These are phyloP conservation scores for Tylopilus rubrobrunneus DNA, from an alignment of 768 basidiomycete species.

Conservation along the genomic window DNA sequence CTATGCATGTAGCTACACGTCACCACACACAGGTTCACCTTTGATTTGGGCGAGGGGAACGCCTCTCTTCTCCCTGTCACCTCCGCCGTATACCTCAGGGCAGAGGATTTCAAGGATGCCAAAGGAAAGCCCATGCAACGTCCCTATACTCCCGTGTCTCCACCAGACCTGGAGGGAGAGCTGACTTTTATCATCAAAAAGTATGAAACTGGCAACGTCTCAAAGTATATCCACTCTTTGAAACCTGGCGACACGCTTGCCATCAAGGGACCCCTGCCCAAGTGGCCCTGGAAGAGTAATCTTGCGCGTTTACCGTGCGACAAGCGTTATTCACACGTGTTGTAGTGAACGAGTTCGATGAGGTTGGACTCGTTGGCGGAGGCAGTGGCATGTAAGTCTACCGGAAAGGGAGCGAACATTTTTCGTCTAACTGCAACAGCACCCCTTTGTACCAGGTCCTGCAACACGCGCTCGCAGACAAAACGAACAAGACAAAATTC, in stretches of 20 bases:
- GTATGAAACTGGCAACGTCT: conserved; percentile 78
- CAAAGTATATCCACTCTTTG: conserved; percentile 76
- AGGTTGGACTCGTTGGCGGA: conserved; percentile 88
- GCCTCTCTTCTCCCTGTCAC: conserved; percentile 77
- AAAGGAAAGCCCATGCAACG: conserved; percentile 87
- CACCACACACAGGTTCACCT: conserved; percentile 54
- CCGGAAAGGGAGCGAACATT: background rate
- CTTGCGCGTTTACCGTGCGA: background rate
- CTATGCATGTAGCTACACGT: background rate
- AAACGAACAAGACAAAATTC: conserved; percentile 88
- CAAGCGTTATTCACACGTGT: background rate
- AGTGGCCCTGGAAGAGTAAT: conserved; percentile 80
- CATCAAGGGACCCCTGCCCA: conserved; percentile 89
- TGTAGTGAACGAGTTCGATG: conserved; percentile 77
- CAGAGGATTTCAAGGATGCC: conserved; percentile 64
- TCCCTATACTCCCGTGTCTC: conserved; percentile 91
- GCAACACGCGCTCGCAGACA: conserved; percentile 66
- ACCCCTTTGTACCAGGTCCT: conserved; percentile 85
- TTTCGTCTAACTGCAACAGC: conserved; percentile 33
- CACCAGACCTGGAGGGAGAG: conserved; percentile 70
- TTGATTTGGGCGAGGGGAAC: conserved; percentile 75
- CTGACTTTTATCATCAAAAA: conserved; percentile 82
- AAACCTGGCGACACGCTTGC: conserved; percentile 79
- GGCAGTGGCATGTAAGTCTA: conserved; percentile 82
- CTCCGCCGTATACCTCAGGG: conserved; percentile 73